Conservation (phyloP, 164 flowering plant genomes). For the Dillenia turbinata region DNA sequence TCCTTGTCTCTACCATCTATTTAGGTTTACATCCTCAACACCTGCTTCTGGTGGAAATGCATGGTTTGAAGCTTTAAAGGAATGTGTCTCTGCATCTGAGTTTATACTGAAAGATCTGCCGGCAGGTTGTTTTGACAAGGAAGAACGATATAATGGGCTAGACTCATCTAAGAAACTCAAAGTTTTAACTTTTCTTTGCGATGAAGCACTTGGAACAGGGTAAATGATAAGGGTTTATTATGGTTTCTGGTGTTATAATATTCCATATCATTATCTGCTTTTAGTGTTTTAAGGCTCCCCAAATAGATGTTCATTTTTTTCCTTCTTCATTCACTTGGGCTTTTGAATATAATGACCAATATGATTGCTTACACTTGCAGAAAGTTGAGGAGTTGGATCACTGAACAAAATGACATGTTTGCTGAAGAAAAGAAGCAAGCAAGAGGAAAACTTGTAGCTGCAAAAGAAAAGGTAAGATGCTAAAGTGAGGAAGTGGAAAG, state of each 20-base stretch:
- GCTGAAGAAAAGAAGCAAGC: constrained; percentile 47
- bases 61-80: constrained; percentile 58
- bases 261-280: too few relatives aligned
- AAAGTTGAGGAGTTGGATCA: constrained; percentile 62
- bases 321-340: background rate
- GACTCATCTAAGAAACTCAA: constrained; percentile 56
- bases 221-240: constrained; percentile 27
- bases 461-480: constrained; percentile 55
- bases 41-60: constrained; percentile 27
- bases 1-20: constrained; percentile 4
- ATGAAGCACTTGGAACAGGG: constrained; percentile 73
- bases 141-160: constrained; percentile 43
- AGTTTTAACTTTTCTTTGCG: constrained; percentile 66
- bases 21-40: constrained; percentile 31
- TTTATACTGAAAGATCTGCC: constrained; percentile 31
- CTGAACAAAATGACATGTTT: constrained; percentile 36
- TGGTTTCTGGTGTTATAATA: background rate
- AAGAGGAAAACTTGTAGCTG: constrained; percentile 47
- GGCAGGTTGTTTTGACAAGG: constrained; percentile 22
- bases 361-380: constrained; percentile 26
- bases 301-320: background rate
- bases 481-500: background rate
- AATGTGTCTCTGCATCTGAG: constrained; percentile 45
- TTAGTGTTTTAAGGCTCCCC: too few relatives aligned
- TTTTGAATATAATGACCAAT: background rate